Percentiles rank a stretch among this genome's conserved stretches.
Evolutionary conservation across 2,329 filamentous ascomycete genomes (phyloP).

Genomic region (Talaromyces sp.): DNA sequence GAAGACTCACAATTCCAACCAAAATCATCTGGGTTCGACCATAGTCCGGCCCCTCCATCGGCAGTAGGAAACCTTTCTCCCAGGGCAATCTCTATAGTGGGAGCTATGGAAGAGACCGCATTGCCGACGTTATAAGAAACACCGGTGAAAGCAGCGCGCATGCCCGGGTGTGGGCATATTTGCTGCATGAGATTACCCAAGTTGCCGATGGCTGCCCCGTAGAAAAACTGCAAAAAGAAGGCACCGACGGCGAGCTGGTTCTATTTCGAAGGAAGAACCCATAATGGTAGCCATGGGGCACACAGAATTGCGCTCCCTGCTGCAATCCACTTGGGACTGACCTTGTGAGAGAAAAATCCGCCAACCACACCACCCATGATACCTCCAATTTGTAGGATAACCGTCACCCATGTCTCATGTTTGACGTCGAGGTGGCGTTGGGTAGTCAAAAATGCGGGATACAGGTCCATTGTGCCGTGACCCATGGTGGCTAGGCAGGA

Average conservation of each 20-base stretch:
- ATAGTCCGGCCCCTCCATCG: conserved; percentile 1
- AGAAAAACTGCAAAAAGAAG: conserved; percentile 10
- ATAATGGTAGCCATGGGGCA: conserved; percentile 4
- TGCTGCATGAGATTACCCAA: conserved; percentile 8
- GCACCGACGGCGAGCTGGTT: conserved; percentile 4
- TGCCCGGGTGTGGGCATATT: conserved; percentile 8
- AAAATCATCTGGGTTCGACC: conserved; percentile 4
- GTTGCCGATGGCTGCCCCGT: conserved; percentile 8
- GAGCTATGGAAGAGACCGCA: conserved; percentile 3
- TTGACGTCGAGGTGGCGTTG: not conserved
- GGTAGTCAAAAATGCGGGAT: not conserved
- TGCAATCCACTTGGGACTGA: conserved; percentile 6
- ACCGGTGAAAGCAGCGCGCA: conserved; percentile 5
- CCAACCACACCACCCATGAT: not conserved
- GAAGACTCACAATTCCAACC: conserved; percentile 1
- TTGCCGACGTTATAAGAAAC: conserved; percentile 9
- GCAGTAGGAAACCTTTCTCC: not conserved
- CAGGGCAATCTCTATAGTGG: conserved; percentile 2
- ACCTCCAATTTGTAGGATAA: conserved; percentile 3
- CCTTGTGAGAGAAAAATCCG: not conserved
- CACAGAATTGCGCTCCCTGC: not conserved
- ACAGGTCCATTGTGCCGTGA: conserved; percentile 6
- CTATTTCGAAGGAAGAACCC: conserved; percentile 3
- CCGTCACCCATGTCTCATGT: conserved; percentile 2
- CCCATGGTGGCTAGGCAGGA: conserved; percentile 12